Evolutionary conservation across 768 basidiomycete species (phyloP).

Genomic region (Calocybe indica): DNA sequence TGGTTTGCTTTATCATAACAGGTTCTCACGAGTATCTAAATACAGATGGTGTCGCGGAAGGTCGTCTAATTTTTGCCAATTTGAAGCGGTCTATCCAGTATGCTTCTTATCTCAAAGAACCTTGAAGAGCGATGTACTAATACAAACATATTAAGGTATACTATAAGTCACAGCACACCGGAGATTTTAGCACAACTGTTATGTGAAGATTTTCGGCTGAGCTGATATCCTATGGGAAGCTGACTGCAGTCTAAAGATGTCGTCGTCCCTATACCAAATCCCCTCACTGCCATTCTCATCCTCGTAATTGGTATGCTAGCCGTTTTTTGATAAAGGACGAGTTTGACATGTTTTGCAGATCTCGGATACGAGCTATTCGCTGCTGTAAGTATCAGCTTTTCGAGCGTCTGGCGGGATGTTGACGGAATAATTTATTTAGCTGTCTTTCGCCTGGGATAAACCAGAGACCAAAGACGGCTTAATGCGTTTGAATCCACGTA

Average conservation of each 20-base stretch:
- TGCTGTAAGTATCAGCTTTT: slow-evolving; percentile 36
- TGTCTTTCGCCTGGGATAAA: slow-evolving; percentile 70
- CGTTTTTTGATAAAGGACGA: not conserved
- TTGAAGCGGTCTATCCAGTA: slow-evolving; percentile 68
- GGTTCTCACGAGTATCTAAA: not conserved
- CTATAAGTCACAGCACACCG: slow-evolving; percentile 60
- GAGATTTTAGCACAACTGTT: slow-evolving; percentile 67
- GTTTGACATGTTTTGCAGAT: slow-evolving; percentile 30
- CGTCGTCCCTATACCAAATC: slow-evolving; percentile 61
- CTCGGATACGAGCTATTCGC: slow-evolving; percentile 67
- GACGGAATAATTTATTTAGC: slow-evolving; percentile 20
- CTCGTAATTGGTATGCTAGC: slow-evolving; percentile 53
- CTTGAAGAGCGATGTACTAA: not conserved
- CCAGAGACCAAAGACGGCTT: slow-evolving; percentile 60
- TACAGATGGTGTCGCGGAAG: slow-evolving; percentile 61
- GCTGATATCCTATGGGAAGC: not conserved
- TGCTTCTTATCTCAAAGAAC: slow-evolving; percentile 7
- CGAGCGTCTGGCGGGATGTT: not conserved
- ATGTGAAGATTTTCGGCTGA: slow-evolving; percentile 31
- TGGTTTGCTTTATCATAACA: not conserved
- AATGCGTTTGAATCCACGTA: slow-evolving; percentile 63
- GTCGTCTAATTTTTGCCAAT: slow-evolving; percentile 65
- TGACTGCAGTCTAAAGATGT: slow-evolving; percentile 35
- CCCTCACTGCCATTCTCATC: slow-evolving; percentile 63
- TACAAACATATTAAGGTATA: slow-evolving; percentile 35